These are phyloP conservation scores for Schizosaccharomyces versatilis DNA, from an alignment of 1,139 yeast species.

Conservation along the genomic window DNA sequence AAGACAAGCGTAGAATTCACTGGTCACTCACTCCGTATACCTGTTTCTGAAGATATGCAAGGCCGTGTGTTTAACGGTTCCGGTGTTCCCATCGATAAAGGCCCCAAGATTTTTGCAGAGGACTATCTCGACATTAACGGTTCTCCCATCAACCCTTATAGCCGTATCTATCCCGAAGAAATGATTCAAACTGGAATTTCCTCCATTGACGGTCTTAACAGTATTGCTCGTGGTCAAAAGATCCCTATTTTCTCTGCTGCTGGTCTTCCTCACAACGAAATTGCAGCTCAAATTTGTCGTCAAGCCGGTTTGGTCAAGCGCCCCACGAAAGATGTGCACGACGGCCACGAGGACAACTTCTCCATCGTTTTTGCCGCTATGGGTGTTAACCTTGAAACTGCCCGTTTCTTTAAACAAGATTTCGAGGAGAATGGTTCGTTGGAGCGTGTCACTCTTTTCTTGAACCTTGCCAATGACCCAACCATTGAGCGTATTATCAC, in stretches of 20 bases:
- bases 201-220: conserved; percentile 96
- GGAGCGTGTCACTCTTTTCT: conserved; percentile 89
- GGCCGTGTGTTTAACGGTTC: conserved; percentile 98
- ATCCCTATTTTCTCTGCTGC: conserved; percentile 97
- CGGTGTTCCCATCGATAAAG: conserved; percentile 94
- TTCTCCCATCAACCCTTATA: conserved; percentile 91
- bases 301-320: conserved; percentile 77
- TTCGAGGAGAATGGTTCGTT: conserved; percentile 96
- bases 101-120: conserved; percentile 95
- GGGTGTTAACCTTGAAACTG: conserved; percentile 86
- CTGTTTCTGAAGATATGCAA: conserved; percentile 89
- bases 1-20: conserved; percentile 94
- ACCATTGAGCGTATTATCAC: conserved; percentile 97
- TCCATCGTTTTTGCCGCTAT: conserved; percentile 96
- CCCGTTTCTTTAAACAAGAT: conserved; percentile 91
- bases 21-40: conserved; percentile 75
- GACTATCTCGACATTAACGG: conserved; percentile 96
- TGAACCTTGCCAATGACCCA: conserved; percentile 96
- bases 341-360: conserved; percentile 98
- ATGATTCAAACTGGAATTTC: conserved; percentile 98
- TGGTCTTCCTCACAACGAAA: conserved; percentile 97
- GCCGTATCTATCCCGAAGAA: conserved; percentile 97
- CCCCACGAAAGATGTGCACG: conserved; percentile 97
- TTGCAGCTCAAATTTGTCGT: conserved; percentile 98
- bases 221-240: conserved; percentile 98